A percentile compares a stretch with the other conserved stretches of the same genome.
phyloP scores from a whole-genome alignment of 441 rosid genomes.

The Geranium incanum region DNA sequence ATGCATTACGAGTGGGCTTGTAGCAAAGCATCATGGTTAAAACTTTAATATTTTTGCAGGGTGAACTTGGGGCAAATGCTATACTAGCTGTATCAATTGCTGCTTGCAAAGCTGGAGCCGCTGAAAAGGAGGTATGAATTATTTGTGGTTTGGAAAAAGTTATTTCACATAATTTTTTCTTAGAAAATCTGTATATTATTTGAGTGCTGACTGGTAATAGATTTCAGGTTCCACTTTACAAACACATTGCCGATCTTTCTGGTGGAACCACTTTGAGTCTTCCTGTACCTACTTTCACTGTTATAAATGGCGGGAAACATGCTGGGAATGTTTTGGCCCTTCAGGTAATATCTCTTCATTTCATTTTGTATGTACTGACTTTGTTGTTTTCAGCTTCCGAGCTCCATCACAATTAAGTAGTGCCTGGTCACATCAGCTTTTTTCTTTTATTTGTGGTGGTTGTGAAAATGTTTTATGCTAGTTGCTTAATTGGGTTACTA shows the following conservation, averaged over 20 bases:
- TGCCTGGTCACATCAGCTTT: background rate
- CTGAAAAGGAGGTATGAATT: slow-evolving; percentile 71
- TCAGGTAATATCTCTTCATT: slow-evolving; percentile 45
- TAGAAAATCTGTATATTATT: slow-evolving; percentile 12
- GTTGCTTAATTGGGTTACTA: background rate
- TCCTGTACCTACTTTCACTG: slow-evolving; percentile 94
- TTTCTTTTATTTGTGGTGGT: background rate
- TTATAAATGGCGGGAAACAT: slow-evolving; percentile 87
- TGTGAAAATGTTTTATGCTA: background rate
- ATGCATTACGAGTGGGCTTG: slow-evolving; percentile 7
- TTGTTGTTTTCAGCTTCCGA: background rate
- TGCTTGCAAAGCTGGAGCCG: slow-evolving; percentile 99
- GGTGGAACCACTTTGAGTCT: slow-evolving; percentile 53
- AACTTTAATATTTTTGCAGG: slow-evolving; percentile 33
- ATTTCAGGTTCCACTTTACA: slow-evolving; percentile 80
- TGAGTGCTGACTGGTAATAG: slow-evolving; percentile 17
- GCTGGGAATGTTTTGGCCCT: slow-evolving; percentile 71
- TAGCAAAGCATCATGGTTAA: slow-evolving; percentile 14
- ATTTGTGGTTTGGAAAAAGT: slow-evolving; percentile 8
- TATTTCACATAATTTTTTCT: slow-evolving; percentile 5
- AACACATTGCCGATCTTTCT: slow-evolving; percentile 77
- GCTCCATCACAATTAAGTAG: background rate
- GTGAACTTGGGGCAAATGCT: slow-evolving; percentile 91
- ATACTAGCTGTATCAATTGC: slow-evolving; percentile 90
- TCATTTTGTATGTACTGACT: slow-evolving; percentile 11